Conservation (phyloP, 2,329 filamentous ascomycete species). For the Domatiomyces globalis region DNA sequence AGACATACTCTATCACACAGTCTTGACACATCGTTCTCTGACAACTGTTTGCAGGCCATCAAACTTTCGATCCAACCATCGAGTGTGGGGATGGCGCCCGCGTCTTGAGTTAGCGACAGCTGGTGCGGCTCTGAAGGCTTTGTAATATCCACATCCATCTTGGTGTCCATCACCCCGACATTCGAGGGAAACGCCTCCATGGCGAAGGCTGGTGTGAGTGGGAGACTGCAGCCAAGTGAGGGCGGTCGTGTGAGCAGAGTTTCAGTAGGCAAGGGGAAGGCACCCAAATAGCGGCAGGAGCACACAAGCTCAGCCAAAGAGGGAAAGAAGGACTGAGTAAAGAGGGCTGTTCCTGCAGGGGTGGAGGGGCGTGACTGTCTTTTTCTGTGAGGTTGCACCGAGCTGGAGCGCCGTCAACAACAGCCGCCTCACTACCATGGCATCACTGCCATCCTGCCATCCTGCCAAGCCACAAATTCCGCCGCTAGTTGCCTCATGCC, state of each 20-base stretch:
- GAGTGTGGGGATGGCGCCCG: constrained; percentile 77
- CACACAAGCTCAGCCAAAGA: constrained; percentile 4
- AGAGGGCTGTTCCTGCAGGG: neutral
- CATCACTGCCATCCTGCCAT: too few relatives aligned
- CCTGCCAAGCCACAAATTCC: too few relatives aligned
- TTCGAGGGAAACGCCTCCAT: constrained; percentile 1
- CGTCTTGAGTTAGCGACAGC: constrained; percentile 63
- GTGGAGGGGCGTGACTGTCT: neutral
- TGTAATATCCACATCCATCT: constrained; percentile 90
- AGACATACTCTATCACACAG: constrained; percentile 85
- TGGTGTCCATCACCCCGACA: constrained; percentile 57
- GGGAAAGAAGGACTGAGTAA: constrained; percentile 17
- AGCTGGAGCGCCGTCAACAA: neutral
- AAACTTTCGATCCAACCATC: constrained; percentile 98
- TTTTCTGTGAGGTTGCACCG: neutral
- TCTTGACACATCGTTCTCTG: constrained; percentile 85
- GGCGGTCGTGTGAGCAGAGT: neutral
- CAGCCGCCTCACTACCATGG: too few relatives aligned
- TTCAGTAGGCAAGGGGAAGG: neutral
- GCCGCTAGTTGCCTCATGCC: too few relatives aligned
- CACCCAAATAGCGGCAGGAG: neutral
- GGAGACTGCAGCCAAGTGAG: neutral
- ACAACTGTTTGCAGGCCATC: constrained; percentile 97
- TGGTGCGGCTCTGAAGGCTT: constrained; percentile 67
- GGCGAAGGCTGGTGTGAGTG: neutral